Evolutionary conservation across 2,329 filamentous ascomycete genomes (phyloP), one percentile per base, ranked within the genome.

Genomic region (Calcarisporium arbuscula): DNA sequence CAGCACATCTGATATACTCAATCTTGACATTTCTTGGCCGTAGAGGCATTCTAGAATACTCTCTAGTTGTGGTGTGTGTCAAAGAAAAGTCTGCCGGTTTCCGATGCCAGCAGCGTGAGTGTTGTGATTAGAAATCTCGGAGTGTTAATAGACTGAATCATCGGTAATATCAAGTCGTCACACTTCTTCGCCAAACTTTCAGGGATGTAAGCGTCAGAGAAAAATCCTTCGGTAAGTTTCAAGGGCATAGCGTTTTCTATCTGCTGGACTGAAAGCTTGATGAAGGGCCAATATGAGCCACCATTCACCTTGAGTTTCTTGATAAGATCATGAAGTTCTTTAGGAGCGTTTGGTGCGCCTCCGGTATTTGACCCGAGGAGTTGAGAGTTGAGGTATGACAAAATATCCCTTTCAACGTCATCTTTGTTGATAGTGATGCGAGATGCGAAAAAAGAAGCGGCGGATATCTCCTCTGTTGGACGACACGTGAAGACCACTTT

Each of bases 141-240:
- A 27, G 38, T 28, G 30, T 47, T 40, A 2, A 39, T 31, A 19
- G 30, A 44, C 22, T 49, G 46, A 8, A 49, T 25, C 4, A 49
- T 25, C 7, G 46, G 46, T 3, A 48, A 30, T 12, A 49, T 35
- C 10, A 40, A 38, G 15, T 28, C 15, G 14, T 47, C 44, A 26
- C 43, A 48, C 17, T 43, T 36, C 6, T 19, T 16, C 7, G 30
- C 29, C 9, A 49, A 30, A 7, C 22, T 32, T 11, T 17, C 26
- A 7, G 45, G 46, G 12, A 38, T 44, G n/a, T 27, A 34, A 12
- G 40, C 19, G 3, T 17, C 28, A 4, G 15, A 20, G n/a, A 28
- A 30, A 17, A 25, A 21, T 26, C 32, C 17, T 5, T 31, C 3
- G 10, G 19, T 23, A 7, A 15, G 14, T 5, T 30, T 31, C 4